Evolutionary conservation across 2,329 filamentous ascomycete genomes (phyloP), one percentile per base, ranked within the genome.

Genomic region (Colletotrichum melonis): DNA sequence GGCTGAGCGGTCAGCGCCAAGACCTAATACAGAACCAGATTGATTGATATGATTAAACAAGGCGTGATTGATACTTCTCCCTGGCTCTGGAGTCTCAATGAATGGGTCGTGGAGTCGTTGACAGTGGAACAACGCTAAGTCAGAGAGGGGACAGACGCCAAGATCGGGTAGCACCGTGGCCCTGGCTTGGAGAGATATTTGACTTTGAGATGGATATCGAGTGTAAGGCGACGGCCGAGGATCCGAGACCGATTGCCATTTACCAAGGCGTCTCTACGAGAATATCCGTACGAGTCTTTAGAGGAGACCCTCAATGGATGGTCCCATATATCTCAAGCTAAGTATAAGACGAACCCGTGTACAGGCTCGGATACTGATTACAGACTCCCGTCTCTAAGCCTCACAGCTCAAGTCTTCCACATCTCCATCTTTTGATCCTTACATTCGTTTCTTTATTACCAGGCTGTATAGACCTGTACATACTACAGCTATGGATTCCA

Each of bases 401-500:
- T 63, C 12, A 22, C 49, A 72, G 62, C 46, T 67, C 46, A 32
- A 38, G 26, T 38, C 52, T 35, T 12, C 49, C 28, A 12, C 22
- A 42, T 14, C 38, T 42, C 6, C 14, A 42, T 16, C 28, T 26
- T 16, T 42, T 54, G 19, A 59, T 16, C 58, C 16, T 42, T 49
- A 49, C 69, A 57, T 63, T 68, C 64, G 49, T 67, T 68, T 62
- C 46, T 42, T 52, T 63, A 49, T 28, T 12, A 26, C 46, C 55
- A n/a, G 42, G 63, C 56, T 67, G 68, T 62, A 49, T 32, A 30
- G 5, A 22, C 12, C 42, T 68, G 56, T 57, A 66, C 35, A 59
- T 66, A 66, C 57, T 12, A 26, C 70, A 63, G 64, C 62, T 63
- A 75, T 75, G 74, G 71, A 74, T 42, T 74, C 74, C 14, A 22